These are phyloP conservation scores for Chytridium lagenaria DNA, from an alignment of 371 early-diverging fungal genomes.

Conservation along the genomic window DNA sequence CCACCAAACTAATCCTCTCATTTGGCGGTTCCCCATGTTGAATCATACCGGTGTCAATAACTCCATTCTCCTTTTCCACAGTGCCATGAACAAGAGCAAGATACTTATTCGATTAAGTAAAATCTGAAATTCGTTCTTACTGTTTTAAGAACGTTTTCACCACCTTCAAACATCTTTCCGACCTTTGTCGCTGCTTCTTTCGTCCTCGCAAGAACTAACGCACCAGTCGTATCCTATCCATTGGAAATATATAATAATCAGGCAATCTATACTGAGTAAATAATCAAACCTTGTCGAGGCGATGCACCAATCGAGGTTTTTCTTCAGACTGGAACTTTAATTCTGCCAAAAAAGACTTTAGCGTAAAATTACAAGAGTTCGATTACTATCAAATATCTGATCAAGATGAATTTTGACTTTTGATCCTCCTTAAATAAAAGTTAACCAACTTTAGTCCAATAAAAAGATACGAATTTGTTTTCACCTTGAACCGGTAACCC, in stretches of 20 bases:
- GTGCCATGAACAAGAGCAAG: constrained; percentile 37
- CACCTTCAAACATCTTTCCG: constrained; percentile 43
- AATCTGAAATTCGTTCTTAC: too few relatives aligned
- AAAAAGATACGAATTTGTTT: background rate
- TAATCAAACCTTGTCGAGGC: constrained; percentile 56
- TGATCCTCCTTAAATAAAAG: constrained; percentile 42
- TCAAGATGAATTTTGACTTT: constrained; percentile 39
- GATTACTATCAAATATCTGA: constrained; percentile 36
- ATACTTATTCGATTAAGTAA: too few relatives aligned
- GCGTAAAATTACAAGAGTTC: background rate
- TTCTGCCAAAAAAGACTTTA: constrained; percentile 19
- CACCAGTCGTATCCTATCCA: constrained; percentile 61
- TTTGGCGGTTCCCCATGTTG: constrained; percentile 28
- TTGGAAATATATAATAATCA: background rate
- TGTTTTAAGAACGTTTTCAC: constrained; percentile 19
- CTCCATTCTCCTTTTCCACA: constrained; percentile 5
- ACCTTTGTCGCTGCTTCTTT: constrained; percentile 51
- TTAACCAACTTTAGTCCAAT: background rate
- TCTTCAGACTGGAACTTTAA: constrained; percentile 34
- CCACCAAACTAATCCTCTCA: constrained; percentile 41
- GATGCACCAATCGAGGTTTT: constrained; percentile 59
- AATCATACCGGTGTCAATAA: constrained; percentile 46
- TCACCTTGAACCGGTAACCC: constrained; percentile 60
- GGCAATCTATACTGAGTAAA: background rate
- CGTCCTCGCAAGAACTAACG: constrained; percentile 57